Evolutionary conservation across 2,329 filamentous ascomycete species (phyloP), one percentile per base, ranked within the genome.

Genomic region (Alternaria triticina): DNA sequence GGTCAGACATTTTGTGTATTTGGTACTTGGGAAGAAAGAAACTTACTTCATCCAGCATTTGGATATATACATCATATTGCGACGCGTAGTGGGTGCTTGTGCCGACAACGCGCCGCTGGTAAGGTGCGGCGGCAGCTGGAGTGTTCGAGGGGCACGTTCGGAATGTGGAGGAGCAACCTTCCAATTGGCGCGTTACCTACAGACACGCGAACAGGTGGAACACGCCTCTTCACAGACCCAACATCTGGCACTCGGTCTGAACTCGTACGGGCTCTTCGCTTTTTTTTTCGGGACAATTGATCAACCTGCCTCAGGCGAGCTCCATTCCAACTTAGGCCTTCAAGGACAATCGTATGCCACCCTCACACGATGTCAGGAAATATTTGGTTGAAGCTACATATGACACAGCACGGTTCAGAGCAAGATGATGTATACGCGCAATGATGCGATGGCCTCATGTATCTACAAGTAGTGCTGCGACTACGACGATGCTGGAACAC

Each of bases 401-500:
- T 25, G 9, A 17, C 3, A 25, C 4, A 15, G n/a, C 13, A 17
- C 20, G 4, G 12, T 12, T n/a, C 15, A 36, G 6, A 17, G 9
- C 9, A 15, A 8, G 23, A 20, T 13, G 20, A 6, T 33, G 11
- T 40, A 8, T 36, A n/a, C 25, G 15, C 23, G 22, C 28, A 22
- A 33, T 1, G 36, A 40, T 40, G 8, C n/a, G 8, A 17, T 40
- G 15, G n/a, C 36, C 17, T 40, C 9, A 5, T 52, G 3, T 52
- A 5, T 25, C 15, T 25, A 22, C 20, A 51, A 23, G 4, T 9
- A 11, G 11, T 6, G 10, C 33, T 25, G 12, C 15, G 23, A 45
- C 61, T 72, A 78, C 11, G 70, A 67, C 12, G 74, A 76, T 27
- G 62, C 57, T 25, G 74, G 73, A 28, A 77, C 75, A 8, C 76